Evolutionary conservation across 768 basidiomycete genomes (phyloP).

Genomic region (Tephrocybe sp.): DNA sequence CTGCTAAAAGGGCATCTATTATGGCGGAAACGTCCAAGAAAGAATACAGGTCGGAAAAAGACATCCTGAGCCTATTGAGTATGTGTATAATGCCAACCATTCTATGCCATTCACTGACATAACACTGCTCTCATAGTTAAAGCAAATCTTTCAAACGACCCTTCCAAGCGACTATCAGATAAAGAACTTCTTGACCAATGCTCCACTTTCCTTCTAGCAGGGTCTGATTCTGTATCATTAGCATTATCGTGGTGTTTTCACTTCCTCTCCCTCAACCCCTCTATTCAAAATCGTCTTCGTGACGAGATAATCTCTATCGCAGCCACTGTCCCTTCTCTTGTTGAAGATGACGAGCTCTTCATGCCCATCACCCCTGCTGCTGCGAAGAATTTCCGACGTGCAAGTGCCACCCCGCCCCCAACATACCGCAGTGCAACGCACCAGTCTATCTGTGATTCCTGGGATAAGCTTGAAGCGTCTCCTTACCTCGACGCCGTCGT

Average conservation of each 20-base stretch:
- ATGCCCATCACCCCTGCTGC: constrained; percentile 6
- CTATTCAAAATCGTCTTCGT: constrained; percentile 53
- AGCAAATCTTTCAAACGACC: constrained; percentile 50
- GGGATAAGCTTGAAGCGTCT: constrained; percentile 38
- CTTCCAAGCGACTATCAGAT: constrained; percentile 51
- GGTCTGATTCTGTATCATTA: constrained; percentile 58
- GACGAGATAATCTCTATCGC: constrained; percentile 38
- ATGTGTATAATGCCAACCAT: constrained; percentile 17
- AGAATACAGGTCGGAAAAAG: constrained; percentile 37
- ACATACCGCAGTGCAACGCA: constrained; percentile 10
- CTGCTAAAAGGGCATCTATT: constrained; percentile 37
- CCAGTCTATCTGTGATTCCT: constrained; percentile 19
- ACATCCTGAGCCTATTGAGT: constrained; percentile 50
- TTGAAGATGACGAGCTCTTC: constrained; percentile 19
- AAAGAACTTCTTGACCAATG: constrained; percentile 61
- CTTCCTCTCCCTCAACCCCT: constrained; percentile 50
- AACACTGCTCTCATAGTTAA: constrained; percentile 41
- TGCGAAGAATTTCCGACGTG: constrained; percentile 8
- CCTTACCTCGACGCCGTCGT: constrained; percentile 57
- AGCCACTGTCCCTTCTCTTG: constrained; percentile 11
- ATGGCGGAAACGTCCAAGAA: constrained; percentile 31
- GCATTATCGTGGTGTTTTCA: constrained; percentile 59
- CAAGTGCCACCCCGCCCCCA: constrained; percentile 8
- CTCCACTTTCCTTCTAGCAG: constrained; percentile 63
- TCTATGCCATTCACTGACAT: neutral